These are phyloP conservation scores for Mycena olivaceomarginata DNA, from an alignment of 768 basidiomycete genomes.

Conservation along the genomic window DNA sequence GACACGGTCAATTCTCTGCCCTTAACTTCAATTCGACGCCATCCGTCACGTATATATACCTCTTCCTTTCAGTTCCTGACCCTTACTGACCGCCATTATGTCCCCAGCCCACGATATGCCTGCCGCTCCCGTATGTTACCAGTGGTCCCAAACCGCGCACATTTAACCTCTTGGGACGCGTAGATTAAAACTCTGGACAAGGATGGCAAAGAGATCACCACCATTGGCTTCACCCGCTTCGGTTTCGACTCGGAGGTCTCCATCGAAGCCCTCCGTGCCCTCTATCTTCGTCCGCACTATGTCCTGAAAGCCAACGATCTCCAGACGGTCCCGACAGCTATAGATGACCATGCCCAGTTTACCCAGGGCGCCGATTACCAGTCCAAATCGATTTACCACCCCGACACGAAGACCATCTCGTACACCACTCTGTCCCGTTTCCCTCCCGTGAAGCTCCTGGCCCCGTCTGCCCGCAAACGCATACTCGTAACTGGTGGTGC, in stretches of 20 bases:
- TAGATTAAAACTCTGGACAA: slow-evolving; percentile 84
- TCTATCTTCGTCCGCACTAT: slow-evolving; percentile 92
- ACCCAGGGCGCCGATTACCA: slow-evolving; percentile 76
- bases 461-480: slow-evolving; percentile 87
- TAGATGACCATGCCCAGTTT: slow-evolving; percentile 71
- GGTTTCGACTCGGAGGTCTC: slow-evolving; percentile 93
- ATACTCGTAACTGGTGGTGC: slow-evolving; percentile 97
- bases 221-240: slow-evolving; percentile 91
- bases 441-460: slow-evolving; percentile 92
- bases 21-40: neutral
- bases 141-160: slow-evolving; percentile 33
- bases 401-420: slow-evolving; percentile 87
- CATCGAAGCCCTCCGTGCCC: slow-evolving; percentile 87
- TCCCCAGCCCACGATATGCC: slow-evolving; percentile 40
- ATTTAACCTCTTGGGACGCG: slow-evolving; percentile 43
- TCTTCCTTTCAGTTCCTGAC: slow-evolving; percentile 29
- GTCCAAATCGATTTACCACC: slow-evolving; percentile 92
- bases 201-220: slow-evolving; percentile 82
- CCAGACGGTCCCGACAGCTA: slow-evolving; percentile 47
- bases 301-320: slow-evolving; percentile 65
- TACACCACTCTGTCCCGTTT: slow-evolving; percentile 95
- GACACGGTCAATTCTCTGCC: neutral
- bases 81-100: slow-evolving; percentile 26
- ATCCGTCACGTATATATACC: slow-evolving; percentile 36
- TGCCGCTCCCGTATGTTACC: slow-evolving; percentile 34